These are phyloP conservation scores for Coniochaeta hoffmannii DNA, from an alignment of 2,329 filamentous ascomycete species.

Conservation along the genomic window DNA sequence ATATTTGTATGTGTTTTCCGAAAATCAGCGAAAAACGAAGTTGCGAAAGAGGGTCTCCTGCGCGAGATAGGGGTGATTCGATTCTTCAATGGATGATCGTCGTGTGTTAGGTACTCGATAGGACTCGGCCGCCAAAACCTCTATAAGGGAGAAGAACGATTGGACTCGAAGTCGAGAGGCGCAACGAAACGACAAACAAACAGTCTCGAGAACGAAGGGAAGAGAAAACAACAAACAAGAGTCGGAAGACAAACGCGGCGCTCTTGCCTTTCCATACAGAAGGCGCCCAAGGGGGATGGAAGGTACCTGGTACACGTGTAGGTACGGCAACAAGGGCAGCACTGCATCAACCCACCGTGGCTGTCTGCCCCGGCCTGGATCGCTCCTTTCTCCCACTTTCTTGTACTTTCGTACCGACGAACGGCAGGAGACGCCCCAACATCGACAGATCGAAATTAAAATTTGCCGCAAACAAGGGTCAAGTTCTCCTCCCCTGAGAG, in stretches of 20 bases:
- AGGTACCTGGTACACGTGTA: background rate
- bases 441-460: background rate
- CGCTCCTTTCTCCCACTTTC: background rate
- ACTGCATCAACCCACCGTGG: constrained; percentile 1
- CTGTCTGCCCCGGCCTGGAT: background rate
- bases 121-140: background rate
- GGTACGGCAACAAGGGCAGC: background rate
- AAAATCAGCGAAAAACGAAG: too few relatives aligned
- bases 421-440: background rate
- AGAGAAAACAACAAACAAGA: background rate
- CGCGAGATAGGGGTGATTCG: background rate
- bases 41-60: background rate
- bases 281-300: too few relatives aligned
- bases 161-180: background rate
- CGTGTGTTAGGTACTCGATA: background rate
- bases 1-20: too few relatives aligned
- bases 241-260: background rate
- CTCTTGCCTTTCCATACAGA: background rate
- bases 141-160: background rate
- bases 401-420: background rate
- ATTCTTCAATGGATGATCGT: background rate
- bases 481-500: background rate
- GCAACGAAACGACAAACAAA: too few relatives aligned
- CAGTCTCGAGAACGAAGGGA: background rate
- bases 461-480: background rate